Evolutionary conservation across 1,139 yeast genomes (phyloP).

Genomic region (Hansenula sp.): DNA sequence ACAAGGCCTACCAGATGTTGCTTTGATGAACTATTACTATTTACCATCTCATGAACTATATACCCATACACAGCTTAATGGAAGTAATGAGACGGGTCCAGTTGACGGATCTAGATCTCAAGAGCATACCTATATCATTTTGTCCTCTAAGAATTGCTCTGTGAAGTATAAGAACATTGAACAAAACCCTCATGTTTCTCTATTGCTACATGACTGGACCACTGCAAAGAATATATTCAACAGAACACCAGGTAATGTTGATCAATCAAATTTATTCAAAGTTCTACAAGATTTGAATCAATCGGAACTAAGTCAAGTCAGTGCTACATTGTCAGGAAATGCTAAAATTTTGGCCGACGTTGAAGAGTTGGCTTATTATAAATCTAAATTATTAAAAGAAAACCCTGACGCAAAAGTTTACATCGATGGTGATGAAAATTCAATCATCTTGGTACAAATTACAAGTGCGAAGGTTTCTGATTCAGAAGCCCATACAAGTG

Average conservation of each 20-base stretch:
- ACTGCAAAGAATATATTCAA: slow-evolving; percentile 43
- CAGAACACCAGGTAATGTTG: slow-evolving; percentile 15
- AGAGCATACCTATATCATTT: slow-evolving; percentile 48
- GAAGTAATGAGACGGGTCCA: slow-evolving; percentile 24
- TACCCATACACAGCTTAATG: slow-evolving; percentile 22
- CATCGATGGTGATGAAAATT: slow-evolving; percentile 58
- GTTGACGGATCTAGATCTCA: slow-evolving; percentile 26
- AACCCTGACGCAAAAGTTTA: slow-evolving; percentile 70
- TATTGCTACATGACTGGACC: slow-evolving; percentile 86
- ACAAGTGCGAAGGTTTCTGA: slow-evolving; percentile 79
- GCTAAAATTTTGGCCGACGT: slow-evolving; percentile 52
- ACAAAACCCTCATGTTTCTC: slow-evolving; percentile 69
- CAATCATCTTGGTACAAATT: slow-evolving; percentile 61
- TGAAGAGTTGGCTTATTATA: slow-evolving; percentile 51
- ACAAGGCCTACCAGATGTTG: slow-evolving; percentile 71
- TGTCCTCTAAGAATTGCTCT: slow-evolving; percentile 68
- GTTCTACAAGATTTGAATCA: slow-evolving; percentile 71
- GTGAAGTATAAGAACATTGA: slow-evolving; percentile 65
- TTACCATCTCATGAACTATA: slow-evolving; percentile 36
- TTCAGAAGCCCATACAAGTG: slow-evolving; percentile 54
- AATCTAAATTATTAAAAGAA: slow-evolving; percentile 51
- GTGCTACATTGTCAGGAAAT: slow-evolving; percentile 73
- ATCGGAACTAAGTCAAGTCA: slow-evolving; percentile 68
- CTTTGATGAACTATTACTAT: slow-evolving; percentile 85
- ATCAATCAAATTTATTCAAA: slow-evolving; percentile 40